Evolutionary conservation across 371 early-diverging fungal species (phyloP).

Genomic region (Globomyces sp.): DNA sequence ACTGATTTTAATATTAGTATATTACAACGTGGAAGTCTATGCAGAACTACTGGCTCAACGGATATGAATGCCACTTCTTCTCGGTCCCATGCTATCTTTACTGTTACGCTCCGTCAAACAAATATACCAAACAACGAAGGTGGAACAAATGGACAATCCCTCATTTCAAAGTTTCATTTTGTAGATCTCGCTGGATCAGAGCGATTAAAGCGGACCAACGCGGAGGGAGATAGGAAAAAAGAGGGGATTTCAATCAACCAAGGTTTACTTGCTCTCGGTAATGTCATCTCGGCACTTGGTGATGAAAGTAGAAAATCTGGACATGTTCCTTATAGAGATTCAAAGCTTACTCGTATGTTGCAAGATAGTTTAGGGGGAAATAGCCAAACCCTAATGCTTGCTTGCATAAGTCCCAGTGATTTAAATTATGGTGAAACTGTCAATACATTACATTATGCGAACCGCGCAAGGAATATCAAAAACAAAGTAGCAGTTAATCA

Average conservation of each 20-base stretch:
- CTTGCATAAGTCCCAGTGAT: constrained; percentile 84
- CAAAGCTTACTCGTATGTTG: constrained; percentile 94
- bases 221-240: constrained; percentile 85
- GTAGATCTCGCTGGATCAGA: constrained; percentile 99
- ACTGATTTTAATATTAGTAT: constrained; percentile 10
- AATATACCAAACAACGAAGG: constrained; percentile 15
- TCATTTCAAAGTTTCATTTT: constrained; percentile 94
- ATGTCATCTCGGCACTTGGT: constrained; percentile 98
- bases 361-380: constrained; percentile 97
- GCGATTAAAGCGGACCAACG: constrained; percentile 92
- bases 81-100: constrained; percentile 97
- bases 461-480: constrained; percentile 82
- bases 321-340: constrained; percentile 94
- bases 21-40: constrained; percentile 34
- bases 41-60: constrained; percentile 88
- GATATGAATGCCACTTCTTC: constrained; percentile 97
- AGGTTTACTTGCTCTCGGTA: constrained; percentile 96
- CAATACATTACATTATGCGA: constrained; percentile 91
- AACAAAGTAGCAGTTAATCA: constrained; percentile 76
- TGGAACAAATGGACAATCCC: constrained; percentile 16
- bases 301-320: constrained; percentile 67
- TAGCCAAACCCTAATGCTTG: constrained; percentile 87
- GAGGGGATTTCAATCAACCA: constrained; percentile 99
- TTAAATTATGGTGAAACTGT: constrained; percentile 84
- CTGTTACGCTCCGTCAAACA: constrained; percentile 69